These are phyloP conservation scores for Chrysoporthe austroafricana DNA, from an alignment of 2,329 filamentous ascomycete species.

Conservation along the genomic window DNA sequence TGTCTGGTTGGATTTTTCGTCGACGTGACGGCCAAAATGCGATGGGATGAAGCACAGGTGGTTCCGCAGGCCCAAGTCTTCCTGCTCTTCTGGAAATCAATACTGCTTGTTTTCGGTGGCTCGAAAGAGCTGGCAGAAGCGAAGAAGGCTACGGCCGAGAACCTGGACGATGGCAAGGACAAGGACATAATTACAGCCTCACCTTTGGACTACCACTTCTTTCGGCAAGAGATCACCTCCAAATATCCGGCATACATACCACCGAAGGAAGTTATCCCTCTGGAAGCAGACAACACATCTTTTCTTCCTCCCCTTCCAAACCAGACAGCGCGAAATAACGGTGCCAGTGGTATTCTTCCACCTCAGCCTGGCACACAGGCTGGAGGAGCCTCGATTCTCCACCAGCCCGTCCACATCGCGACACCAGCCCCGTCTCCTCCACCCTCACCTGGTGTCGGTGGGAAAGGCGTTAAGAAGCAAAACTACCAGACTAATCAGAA, in stretches of 20 bases:
- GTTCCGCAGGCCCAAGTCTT: conserved; percentile 71
- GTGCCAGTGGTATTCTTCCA: conserved; percentile 65
- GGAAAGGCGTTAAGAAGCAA: conserved; percentile 96
- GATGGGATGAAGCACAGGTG: conserved; percentile 71
- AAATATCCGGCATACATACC: conserved; percentile 98
- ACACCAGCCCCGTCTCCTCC: conserved; percentile 95
- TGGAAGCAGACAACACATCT: conserved; percentile 89
- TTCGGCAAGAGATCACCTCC: conserved; percentile 94
- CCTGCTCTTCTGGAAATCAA: conserved; percentile 88
- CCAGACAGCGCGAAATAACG: conserved; percentile 66
- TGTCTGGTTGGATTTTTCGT: conserved; percentile 74
- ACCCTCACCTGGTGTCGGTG: conserved; percentile 82
- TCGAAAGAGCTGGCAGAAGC: conserved; percentile 71
- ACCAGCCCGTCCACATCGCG: conserved; percentile 98
- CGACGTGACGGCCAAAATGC: conserved; percentile 67
- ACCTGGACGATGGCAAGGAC: conserved; percentile 60
- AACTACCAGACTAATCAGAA: conserved; percentile 99
- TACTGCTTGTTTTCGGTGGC: conserved; percentile 84
- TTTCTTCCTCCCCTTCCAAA: conserved; percentile 84
- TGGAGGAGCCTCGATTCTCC: conserved; percentile 77
- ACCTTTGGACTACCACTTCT: conserved; percentile 92
- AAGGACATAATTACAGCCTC: conserved; percentile 89
- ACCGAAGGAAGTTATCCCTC: conserved; percentile 77
- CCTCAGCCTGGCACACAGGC: conserved; percentile 56
- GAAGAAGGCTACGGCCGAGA: conserved; percentile 72